A percentile compares a stretch with the other conserved stretches of the same genome.
These are phyloP conservation scores for Xylogone sp. DNA, from an alignment of 2,329 filamentous ascomycete species.

Conservation along the genomic window DNA sequence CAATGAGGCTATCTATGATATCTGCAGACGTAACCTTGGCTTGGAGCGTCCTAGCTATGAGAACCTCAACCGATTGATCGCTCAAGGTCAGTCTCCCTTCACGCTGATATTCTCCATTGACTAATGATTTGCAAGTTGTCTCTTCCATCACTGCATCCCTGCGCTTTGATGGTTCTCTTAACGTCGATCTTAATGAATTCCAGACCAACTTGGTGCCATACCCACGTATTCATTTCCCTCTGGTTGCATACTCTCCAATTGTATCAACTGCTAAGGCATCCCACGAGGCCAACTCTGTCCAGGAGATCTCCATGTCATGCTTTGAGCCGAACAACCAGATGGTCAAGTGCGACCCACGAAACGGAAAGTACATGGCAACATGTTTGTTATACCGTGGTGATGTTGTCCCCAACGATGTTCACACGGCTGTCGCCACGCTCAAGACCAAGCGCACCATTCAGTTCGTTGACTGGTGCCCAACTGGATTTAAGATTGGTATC, in stretches of 20 bases:
- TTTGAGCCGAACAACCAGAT: constrained; percentile 99
- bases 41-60: constrained; percentile 98
- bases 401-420: constrained; percentile 93
- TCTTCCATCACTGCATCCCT: constrained; percentile 98
- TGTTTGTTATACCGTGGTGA: constrained; percentile 98
- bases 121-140: constrained; percentile 62
- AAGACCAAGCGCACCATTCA: constrained; percentile 99
- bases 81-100: constrained; percentile 64
- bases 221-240: constrained; percentile 98
- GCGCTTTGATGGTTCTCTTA: constrained; percentile 96
- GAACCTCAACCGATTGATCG: constrained; percentile 98
- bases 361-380: constrained; percentile 99
- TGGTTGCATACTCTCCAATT: constrained; percentile 93
- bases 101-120: constrained; percentile 3
- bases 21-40: constrained; percentile 95
- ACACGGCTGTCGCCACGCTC: constrained; percentile 87
- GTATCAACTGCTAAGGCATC: constrained; percentile 93
- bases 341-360: constrained; percentile 98
- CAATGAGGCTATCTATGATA: constrained; percentile 99
- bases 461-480: constrained; percentile 99
- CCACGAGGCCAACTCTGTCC: constrained; percentile 96
- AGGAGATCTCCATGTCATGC: constrained; percentile 98
- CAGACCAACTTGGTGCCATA: constrained; percentile 99
- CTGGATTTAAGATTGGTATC: constrained; percentile 99
- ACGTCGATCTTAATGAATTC: constrained; percentile 99